These are phyloP conservation scores for Sporothrix brasiliensis DNA, from an alignment of 2,329 filamentous ascomycete species.

Conservation along the genomic window DNA sequence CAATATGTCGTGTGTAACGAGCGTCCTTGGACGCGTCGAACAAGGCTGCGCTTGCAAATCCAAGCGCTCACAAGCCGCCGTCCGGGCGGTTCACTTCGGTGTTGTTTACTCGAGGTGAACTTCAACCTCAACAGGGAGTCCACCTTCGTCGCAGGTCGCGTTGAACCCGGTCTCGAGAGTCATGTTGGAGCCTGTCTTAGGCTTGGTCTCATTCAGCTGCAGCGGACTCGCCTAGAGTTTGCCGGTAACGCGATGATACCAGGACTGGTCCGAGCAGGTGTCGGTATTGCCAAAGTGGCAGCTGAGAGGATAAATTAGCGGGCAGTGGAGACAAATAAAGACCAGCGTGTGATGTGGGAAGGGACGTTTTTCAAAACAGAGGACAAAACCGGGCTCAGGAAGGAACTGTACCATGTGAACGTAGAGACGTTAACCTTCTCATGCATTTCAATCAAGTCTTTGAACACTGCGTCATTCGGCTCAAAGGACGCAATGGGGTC, in stretches of 20 bases:
- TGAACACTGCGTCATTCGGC: too few species aligned
- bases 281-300: constrained; percentile 34
- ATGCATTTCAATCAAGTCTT: too few species aligned
- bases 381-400: background rate
- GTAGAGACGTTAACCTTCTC: background rate
- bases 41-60: background rate
- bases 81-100: background rate
- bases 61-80: background rate
- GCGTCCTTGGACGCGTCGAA: background rate
- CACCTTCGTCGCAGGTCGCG: background rate
- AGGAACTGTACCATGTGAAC: background rate
- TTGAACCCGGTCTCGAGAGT: background rate
- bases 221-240: background rate
- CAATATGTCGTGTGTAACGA: background rate
- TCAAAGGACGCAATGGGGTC: too few species aligned
- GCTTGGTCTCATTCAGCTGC: background rate
- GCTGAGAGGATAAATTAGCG: background rate
- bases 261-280: constrained; percentile 31
- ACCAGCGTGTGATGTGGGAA: too few species aligned
- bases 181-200: background rate
- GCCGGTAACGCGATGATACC: constrained; percentile 28
- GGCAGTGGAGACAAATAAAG: background rate
- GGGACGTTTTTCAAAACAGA: background rate
- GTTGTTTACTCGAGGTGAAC: background rate
- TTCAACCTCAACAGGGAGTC: background rate